Base-by-base conservation (phyloP, 768 basidiomycete genomes). In the Tephrocybe rancida region DNA sequence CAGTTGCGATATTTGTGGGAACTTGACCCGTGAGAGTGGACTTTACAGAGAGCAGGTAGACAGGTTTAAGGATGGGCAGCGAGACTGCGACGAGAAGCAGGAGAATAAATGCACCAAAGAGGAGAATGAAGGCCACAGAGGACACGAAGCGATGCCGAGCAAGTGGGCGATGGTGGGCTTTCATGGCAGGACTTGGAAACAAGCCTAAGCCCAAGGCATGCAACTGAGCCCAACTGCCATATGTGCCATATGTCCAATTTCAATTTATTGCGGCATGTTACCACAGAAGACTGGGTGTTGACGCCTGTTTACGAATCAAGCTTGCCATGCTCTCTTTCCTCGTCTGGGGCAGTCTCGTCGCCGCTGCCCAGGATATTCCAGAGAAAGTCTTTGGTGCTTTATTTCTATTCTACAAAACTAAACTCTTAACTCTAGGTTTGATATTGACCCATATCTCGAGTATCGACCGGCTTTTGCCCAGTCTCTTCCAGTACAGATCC, bases 401-500 rank as follows among this genome's bases (percentile, higher is more conserved):
- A 52, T 16, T 37, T 2, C 9, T 8, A 29, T 24, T 1, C 13
- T 22, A n/a, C 2, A 25, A n/a, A n/a, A 6, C 18, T 25, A 3
- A 32, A 32, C 34, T 1, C 3, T 37, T 16, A 1, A n/a, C n/a
- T 37, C n/a, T 34, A 73, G 71, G 0, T 75, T 64, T 39, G 3
- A 59, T 0, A 49, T 61, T 5, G 90, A 96, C 67, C 95, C 95
- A 0, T 92, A 92, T 63, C 81, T 95, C 27, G 54, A 72, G 7
- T 94, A 75, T 62, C 83, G 91, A 13, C 96, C 96, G 0, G 70
- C 77, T 0, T 98, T 97, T 64, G 87, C 87, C 5, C 87, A 87
- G 56, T 95, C 95, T 0, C 82, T 98, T 14, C 95, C 96, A 2
- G 82, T 96, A 0, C 97, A 99, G 64, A 84, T 98, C 46, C 80